Evolutionary conservation across 495 filamentous ascomycete species (phyloP).

Genomic region (Trichoderma virens): DNA sequence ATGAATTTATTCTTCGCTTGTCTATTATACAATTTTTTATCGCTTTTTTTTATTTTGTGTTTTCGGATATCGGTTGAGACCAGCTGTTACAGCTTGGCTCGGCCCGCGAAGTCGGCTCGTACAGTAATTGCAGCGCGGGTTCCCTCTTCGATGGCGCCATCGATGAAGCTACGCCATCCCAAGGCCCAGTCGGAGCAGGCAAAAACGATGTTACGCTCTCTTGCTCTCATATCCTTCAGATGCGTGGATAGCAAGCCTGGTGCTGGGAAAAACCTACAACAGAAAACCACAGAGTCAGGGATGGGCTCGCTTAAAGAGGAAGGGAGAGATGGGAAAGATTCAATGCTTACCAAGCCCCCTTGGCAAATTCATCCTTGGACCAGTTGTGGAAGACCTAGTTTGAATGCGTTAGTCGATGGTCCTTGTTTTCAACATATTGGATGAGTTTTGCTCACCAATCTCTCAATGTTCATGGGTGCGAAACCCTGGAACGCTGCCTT

Average conservation of each 20-base stretch:
- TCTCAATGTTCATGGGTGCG: not conserved
- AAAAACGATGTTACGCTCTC: not conserved
- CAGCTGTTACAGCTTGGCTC: conserved; percentile 2
- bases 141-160: conserved; percentile 3
- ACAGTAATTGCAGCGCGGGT: not conserved
- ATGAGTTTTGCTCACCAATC: not conserved
- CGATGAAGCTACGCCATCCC: conserved; percentile 2
- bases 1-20: not conserved
- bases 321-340: not conserved
- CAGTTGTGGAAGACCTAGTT: conserved; percentile 5
- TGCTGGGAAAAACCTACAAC: not conserved
- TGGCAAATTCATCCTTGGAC: not conserved
- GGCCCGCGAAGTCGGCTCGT: not conserved
- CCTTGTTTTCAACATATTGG: not conserved
- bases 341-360: not conserved
- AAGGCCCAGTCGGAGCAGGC: not conserved
- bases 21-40: not conserved
- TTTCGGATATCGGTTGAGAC: not conserved
- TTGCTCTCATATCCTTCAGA: conserved; percentile 7
- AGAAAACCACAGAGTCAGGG: not conserved
- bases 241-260: not conserved
- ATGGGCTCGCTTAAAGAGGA: not conserved
- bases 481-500: not conserved
- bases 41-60: not conserved
- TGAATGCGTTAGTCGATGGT: not conserved